Percentiles rank a stretch among this genome's conserved stretches.
phyloP scores from a whole-genome alignment of 495 filamentous ascomycete species.

The Penicillium daleae region DNA sequence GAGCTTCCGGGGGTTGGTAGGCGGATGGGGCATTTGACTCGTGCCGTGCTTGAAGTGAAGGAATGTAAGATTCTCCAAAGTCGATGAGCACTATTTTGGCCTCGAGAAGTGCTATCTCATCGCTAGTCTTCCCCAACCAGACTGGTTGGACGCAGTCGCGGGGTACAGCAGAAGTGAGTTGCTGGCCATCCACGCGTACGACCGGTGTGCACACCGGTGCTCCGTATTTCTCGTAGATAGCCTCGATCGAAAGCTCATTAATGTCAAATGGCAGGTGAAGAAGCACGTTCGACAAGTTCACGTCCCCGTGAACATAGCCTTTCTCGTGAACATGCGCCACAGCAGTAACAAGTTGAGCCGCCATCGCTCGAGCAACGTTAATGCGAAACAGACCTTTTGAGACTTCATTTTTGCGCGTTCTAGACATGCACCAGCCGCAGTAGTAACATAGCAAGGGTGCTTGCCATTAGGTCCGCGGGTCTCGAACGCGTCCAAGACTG shows the following conservation, averaged over 20 bases:
- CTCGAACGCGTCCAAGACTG: slow-evolving; percentile 38
- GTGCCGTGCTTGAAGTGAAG: slow-evolving; percentile 21
- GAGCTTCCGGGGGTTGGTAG: slow-evolving; percentile 9
- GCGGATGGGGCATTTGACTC: slow-evolving; percentile 27
- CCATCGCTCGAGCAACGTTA: slow-evolving; percentile 38
- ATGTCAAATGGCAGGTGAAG: slow-evolving; percentile 28
- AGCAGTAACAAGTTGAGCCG: slow-evolving; percentile 40
- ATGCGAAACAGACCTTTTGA: slow-evolving; percentile 31
- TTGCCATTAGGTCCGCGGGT: slow-evolving; percentile 45
- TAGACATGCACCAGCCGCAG: slow-evolving; percentile 25
- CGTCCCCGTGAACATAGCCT: slow-evolving; percentile 35
- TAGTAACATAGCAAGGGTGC: slow-evolving; percentile 46
- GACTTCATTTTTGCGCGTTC: slow-evolving; percentile 30
- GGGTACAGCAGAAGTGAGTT: slow-evolving; percentile 22
- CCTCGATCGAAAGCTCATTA: slow-evolving; percentile 31
- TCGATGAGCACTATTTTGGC: slow-evolving; percentile 35
- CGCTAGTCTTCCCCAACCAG: slow-evolving; percentile 27
- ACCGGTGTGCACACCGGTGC: slow-evolving; percentile 28
- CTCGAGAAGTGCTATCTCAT: slow-evolving; percentile 24
- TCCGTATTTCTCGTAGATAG: slow-evolving; percentile 38
- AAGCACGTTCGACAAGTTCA: slow-evolving; percentile 35
- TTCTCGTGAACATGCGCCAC: slow-evolving; percentile 32
- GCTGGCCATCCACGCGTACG: slow-evolving; percentile 24
- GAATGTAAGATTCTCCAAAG: slow-evolving; percentile 39
- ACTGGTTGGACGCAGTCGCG: slow-evolving; percentile 17